Evolutionary conservation across 345 rosid species (phyloP).

Genomic region (Linum trigynum): DNA sequence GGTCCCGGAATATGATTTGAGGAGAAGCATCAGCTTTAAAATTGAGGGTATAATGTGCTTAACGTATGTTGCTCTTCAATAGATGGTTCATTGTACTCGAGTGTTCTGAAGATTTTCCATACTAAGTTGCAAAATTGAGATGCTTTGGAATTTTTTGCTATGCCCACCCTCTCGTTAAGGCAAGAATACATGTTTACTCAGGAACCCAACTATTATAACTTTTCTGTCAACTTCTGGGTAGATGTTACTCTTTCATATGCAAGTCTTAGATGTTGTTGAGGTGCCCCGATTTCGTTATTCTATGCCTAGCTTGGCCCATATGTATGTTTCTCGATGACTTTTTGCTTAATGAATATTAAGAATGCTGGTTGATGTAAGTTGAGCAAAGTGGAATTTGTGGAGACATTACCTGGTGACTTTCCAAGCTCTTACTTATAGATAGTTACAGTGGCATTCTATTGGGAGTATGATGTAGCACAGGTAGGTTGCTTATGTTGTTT

Average conservation of each 20-base stretch:
- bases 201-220: background rate
- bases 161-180: background rate
- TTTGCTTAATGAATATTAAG: background rate
- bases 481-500: background rate
- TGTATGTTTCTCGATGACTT: background rate
- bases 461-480: background rate
- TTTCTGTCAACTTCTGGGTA: background rate
- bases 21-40: background rate
- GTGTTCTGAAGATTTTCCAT: background rate
- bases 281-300: background rate
- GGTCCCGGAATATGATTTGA: background rate
- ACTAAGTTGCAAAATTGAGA: background rate
- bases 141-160: background rate
- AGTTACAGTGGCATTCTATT: background rate
- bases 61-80: background rate
- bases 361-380: background rate
- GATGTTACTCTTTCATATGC: background rate
- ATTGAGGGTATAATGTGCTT: background rate
- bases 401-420: background rate
- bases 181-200: background rate
- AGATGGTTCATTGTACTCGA: background rate
- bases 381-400: background rate
- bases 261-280: background rate
- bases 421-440: background rate
- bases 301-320: background rate